Evolutionary conservation across 1,139 yeast species (phyloP).

Genomic region (Pichia sp.): DNA sequence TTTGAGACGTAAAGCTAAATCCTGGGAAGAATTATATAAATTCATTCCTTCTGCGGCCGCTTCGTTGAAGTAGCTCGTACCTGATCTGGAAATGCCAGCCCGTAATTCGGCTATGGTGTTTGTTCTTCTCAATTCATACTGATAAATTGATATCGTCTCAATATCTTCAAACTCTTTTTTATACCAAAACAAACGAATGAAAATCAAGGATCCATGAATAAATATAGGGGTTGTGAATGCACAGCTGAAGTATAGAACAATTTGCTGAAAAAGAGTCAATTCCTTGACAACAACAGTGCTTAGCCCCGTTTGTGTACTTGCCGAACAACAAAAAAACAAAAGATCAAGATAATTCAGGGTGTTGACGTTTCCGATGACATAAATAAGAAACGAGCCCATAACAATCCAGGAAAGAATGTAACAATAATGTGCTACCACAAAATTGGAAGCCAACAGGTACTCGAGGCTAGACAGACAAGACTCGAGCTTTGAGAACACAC

Average conservation of each 20-base stretch:
- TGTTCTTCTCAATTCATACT: slow-evolving; percentile 74
- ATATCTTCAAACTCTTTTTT: slow-evolving; percentile 84
- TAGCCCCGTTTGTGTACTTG: slow-evolving; percentile 52
- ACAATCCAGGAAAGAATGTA: slow-evolving; percentile 54
- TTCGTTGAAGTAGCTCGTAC: slow-evolving; percentile 3
- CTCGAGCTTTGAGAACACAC: background rate
- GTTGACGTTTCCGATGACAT: slow-evolving; percentile 47
- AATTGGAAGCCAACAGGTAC: slow-evolving; percentile 53
- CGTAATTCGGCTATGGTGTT: slow-evolving; percentile 64
- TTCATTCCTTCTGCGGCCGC: background rate
- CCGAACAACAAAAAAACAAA: slow-evolving; percentile 81
- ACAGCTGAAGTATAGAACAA: slow-evolving; percentile 55
- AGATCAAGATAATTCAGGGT: slow-evolving; percentile 72
- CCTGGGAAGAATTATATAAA: slow-evolving; percentile 29
- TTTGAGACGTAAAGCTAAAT: slow-evolving; percentile 24
- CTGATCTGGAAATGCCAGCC: slow-evolving; percentile 30
- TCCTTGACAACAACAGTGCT: slow-evolving; percentile 38
- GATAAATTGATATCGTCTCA: slow-evolving; percentile 64
- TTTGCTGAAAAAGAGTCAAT: slow-evolving; percentile 70
- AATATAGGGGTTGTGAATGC: slow-evolving; percentile 80
- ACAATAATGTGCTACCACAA: slow-evolving; percentile 72
- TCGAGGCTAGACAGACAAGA: background rate
- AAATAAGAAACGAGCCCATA: slow-evolving; percentile 66
- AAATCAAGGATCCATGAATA: slow-evolving; percentile 75
- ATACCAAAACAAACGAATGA: slow-evolving; percentile 84